A percentile compares a stretch with the other conserved stretches of the same genome.
Evolutionary conservation across 345 rosid genomes (phyloP).

Genomic region (Arabidopsis suecica): DNA sequence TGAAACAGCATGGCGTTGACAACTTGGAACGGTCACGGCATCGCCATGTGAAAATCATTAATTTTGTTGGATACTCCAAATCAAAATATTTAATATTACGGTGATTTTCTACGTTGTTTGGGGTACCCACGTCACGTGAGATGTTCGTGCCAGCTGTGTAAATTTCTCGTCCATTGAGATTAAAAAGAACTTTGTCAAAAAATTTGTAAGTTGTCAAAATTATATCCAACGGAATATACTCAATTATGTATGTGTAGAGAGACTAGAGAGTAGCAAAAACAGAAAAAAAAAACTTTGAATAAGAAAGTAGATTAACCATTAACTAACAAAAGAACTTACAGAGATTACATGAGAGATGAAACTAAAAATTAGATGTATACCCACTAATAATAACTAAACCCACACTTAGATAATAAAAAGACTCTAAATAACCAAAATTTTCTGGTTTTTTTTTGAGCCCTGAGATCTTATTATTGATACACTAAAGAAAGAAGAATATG

Average conservation of each 20-base stretch:
- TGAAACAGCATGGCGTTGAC: conserved; percentile 8
- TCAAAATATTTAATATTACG: conserved; percentile 9
- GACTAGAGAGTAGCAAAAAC: neutral
- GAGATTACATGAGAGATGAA: conserved; percentile 28
- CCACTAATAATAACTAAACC: conserved; percentile 36
- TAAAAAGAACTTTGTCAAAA: neutral
- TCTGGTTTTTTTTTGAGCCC: neutral
- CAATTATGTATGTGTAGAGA: neutral
- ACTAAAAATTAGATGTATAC: conserved; percentile 39
- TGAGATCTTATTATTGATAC: conserved; percentile 9
- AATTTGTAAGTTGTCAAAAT: neutral
- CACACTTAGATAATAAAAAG: conserved; percentile 20
- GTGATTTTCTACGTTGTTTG: conserved; percentile 23
- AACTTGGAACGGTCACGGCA: conserved; percentile 21
- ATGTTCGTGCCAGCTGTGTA: conserved; percentile 38
- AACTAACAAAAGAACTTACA: conserved; percentile 25
- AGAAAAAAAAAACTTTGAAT: neutral
- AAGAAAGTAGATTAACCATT: conserved; percentile 16
- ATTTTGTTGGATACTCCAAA: conserved; percentile 34
- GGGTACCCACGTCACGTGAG: conserved; percentile 44
- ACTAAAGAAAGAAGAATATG: conserved; percentile 28
- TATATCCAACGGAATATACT: neutral
- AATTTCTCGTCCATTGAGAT: conserved; percentile 4
- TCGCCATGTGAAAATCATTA: conserved; percentile 36
- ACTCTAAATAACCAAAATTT: conserved; percentile 10